A percentile compares a stretch with the other conserved stretches of the same genome.
Conservation (phyloP, 208 protist species). For the Wallacemonas sp. region DNA sequence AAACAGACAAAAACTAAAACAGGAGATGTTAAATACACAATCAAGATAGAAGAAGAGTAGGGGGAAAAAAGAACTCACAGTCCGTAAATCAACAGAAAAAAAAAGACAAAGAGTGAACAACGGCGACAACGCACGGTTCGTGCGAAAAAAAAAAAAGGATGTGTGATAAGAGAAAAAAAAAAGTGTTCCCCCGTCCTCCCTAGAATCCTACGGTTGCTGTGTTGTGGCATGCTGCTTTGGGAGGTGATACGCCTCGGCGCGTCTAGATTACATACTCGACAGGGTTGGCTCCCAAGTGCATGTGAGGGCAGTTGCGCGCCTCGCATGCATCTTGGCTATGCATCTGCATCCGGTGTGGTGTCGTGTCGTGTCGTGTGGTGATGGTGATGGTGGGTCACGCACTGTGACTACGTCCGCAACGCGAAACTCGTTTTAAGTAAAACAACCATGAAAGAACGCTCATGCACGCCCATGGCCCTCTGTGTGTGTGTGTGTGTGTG, state of each 20-base stretch:
- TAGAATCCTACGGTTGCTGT: not conserved
- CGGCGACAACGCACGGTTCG: not conserved
- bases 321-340: not conserved
- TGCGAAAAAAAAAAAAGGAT: not conserved
- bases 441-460: not conserved
- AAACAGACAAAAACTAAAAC: slow-evolving; percentile 10
- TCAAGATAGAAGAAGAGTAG: slow-evolving; percentile 6
- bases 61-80: not conserved
- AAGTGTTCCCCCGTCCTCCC: not conserved
- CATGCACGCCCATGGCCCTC: not conserved
- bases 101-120: not conserved
- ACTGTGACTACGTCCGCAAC: too few species aligned
- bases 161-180: not conserved
- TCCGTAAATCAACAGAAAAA: not conserved
- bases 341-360: too few species aligned
- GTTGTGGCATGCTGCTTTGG: too few species aligned
- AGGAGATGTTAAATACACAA: too few species aligned
- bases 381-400: too few species aligned
- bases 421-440: not conserved
- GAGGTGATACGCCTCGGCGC: slow-evolving; percentile 5
- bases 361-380: too few species aligned
- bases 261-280: not conserved
- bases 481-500: too few species aligned
- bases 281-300: not conserved
- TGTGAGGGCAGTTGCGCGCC: not conserved